Evolutionary conservation across 2,329 filamentous ascomycete genomes (phyloP).

Genomic region (Diplodia mutila): DNA sequence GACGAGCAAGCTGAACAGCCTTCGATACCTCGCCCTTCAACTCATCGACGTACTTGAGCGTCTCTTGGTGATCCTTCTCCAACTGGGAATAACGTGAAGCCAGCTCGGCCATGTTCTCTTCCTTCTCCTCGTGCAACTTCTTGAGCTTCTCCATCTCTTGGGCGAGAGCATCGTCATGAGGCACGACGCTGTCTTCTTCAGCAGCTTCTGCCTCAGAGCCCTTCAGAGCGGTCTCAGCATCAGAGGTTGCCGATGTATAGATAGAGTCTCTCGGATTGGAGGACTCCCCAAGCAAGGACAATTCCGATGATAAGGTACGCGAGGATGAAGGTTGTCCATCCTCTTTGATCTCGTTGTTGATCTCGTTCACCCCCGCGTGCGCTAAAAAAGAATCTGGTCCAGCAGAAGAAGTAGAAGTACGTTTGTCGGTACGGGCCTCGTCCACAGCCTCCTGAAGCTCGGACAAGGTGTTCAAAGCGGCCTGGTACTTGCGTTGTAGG

Average conservation of each 20-base stretch:
- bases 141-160: conserved; percentile 74
- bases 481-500: conserved; percentile 87
- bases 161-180: conserved; percentile 44
- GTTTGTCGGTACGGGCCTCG: conserved; percentile 60
- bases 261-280: conserved; percentile 48
- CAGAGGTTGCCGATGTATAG: conserved; percentile 57
- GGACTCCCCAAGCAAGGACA: conserved; percentile 84
- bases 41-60: conserved; percentile 84
- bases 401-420: conserved; percentile 53
- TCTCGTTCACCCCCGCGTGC: conserved; percentile 70
- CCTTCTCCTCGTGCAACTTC: conserved; percentile 73
- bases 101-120: conserved; percentile 72
- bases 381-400: conserved; percentile 84
- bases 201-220: conserved; percentile 31
- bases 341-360: conserved; percentile 62
- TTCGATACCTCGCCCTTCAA: conserved; percentile 85
- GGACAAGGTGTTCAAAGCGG: conserved; percentile 78
- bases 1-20: conserved; percentile 64
- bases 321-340: conserved; percentile 74
- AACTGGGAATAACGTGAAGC: conserved; percentile 80
- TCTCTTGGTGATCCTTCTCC: conserved; percentile 78
- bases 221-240: conserved; percentile 54
- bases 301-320: conserved; percentile 90
- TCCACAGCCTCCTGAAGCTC: conserved; percentile 85
- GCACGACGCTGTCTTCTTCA: conserved; percentile 28